phyloP scores from a whole-genome alignment of 1,284 basidiomycete genomes.

The Moesziomyces globuligerus region DNA sequence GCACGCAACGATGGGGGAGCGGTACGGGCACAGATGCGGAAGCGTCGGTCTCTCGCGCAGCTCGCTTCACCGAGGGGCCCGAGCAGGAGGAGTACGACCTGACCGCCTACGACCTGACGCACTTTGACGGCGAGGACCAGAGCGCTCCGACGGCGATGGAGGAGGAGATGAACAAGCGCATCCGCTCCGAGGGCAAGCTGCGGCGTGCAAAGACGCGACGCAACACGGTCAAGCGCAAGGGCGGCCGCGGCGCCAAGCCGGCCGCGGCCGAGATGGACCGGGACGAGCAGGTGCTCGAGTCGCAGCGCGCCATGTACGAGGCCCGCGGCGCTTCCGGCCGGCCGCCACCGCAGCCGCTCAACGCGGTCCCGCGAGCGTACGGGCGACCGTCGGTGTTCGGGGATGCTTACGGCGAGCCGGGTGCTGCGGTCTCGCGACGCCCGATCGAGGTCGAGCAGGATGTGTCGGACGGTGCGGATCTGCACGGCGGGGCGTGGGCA shows the following conservation, averaged over 20 bases:
- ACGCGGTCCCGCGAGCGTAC: slow-evolving; percentile 15
- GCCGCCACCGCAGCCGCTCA: slow-evolving; percentile 18
- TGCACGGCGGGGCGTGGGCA: slow-evolving; percentile 9
- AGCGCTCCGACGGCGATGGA: slow-evolving; percentile 74
- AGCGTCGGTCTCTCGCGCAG: slow-evolving; percentile 19
- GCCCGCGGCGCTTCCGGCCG: slow-evolving; percentile 17
- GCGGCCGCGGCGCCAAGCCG: slow-evolving; percentile 25
- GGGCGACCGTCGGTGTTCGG: slow-evolving; percentile 13
- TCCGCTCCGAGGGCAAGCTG: slow-evolving; percentile 78
- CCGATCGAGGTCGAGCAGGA: slow-evolving; percentile 18
- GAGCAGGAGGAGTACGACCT: slow-evolving; percentile 71
- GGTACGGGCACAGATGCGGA: slow-evolving; percentile 7
- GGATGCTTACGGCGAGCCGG: not conserved
- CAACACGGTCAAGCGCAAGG: slow-evolving; percentile 45
- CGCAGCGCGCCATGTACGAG: slow-evolving; percentile 50
- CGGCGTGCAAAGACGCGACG: slow-evolving; percentile 71
- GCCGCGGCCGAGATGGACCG: slow-evolving; percentile 16
- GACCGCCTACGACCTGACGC: slow-evolving; percentile 77
- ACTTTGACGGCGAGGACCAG: slow-evolving; percentile 82
- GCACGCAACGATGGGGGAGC: slow-evolving; percentile 4
- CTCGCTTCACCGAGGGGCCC: slow-evolving; percentile 66
- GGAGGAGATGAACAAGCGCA: slow-evolving; percentile 72
- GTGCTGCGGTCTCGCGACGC: not conserved
- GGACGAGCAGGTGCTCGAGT: slow-evolving; percentile 39
- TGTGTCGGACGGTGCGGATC: slow-evolving; percentile 17